These are phyloP conservation scores for Bretschneidera sinensis DNA, from an alignment of 345 rosid genomes.

Conservation along the genomic window DNA sequence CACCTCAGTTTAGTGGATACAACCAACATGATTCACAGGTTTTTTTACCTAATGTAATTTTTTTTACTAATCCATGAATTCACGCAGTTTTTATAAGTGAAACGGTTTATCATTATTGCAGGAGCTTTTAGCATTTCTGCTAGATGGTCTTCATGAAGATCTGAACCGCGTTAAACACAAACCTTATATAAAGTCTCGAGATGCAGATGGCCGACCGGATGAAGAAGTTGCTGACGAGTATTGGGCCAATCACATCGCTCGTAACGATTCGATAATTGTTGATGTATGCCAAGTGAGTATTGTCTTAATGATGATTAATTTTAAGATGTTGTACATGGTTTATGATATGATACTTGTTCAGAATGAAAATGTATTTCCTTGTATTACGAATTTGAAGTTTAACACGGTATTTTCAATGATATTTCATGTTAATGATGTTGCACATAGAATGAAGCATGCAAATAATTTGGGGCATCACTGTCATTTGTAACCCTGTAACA, in stretches of 20 bases:
- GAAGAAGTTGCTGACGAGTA: constrained; percentile 99
- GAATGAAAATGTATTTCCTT: too few species aligned
- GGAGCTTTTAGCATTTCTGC: constrained; percentile 95
- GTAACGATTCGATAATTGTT: constrained; percentile 97
- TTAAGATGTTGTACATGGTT: too few species aligned
- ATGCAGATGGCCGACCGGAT: constrained; percentile 97
- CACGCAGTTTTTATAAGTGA: constrained; percentile 10
- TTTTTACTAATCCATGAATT: background rate
- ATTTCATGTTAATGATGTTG: too few species aligned
- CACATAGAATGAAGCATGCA: too few species aligned
- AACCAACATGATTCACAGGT: constrained; percentile 99
- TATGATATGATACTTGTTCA: too few species aligned
- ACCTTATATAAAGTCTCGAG: constrained; percentile 87
- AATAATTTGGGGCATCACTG: too few species aligned
- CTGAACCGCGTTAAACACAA: constrained; percentile 93
- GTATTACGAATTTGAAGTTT: too few species aligned
- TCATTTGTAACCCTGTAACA: too few species aligned
- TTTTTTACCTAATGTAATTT: too few species aligned
- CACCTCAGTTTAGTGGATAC: constrained; percentile 97
- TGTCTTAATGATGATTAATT: background rate
- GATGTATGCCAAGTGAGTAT: constrained; percentile 96
- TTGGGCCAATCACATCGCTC: constrained; percentile 99
- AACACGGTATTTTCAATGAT: too few species aligned
- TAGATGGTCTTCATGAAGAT: constrained; percentile 99
- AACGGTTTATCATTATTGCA: constrained; percentile 30